These are phyloP conservation scores for Strigomonas galati DNA, from an alignment of 208 protist genomes.

Conservation along the genomic window DNA sequence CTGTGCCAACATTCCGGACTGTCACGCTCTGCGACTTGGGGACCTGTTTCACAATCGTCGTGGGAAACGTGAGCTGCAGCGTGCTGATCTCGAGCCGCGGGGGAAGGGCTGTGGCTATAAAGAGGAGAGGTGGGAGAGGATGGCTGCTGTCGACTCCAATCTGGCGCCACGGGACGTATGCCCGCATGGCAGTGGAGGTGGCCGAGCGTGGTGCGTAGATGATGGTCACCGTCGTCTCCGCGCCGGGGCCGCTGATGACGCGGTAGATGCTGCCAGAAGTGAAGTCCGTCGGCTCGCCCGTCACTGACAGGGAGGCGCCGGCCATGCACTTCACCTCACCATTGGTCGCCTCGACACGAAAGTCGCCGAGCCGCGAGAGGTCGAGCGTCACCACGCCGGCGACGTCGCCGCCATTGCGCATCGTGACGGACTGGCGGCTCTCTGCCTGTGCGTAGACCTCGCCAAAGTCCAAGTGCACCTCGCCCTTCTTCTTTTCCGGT, in stretches of 20 bases:
- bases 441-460: slow-evolving; percentile 77
- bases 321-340: slow-evolving; percentile 8
- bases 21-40: slow-evolving; percentile 38
- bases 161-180: slow-evolving; percentile 62
- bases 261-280: slow-evolving; percentile 12
- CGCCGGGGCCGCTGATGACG: slow-evolving; percentile 22
- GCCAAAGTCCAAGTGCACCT: slow-evolving; percentile 85
- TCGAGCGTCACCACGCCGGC: slow-evolving; percentile 79
- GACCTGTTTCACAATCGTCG: slow-evolving; percentile 47
- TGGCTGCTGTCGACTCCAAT: slow-evolving; percentile 68
- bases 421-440: slow-evolving; percentile 35
- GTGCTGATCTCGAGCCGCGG: slow-evolving; percentile 38
- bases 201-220: slow-evolving; percentile 17
- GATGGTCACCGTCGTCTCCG: slow-evolving; percentile 23
- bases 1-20: slow-evolving; percentile 44
- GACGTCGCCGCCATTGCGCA: slow-evolving; percentile 83
- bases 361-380: slow-evolving; percentile 38
- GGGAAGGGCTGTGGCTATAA: slow-evolving; percentile 32
- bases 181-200: slow-evolving; percentile 14
- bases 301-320: slow-evolving; percentile 18
- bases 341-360: slow-evolving; percentile 23
- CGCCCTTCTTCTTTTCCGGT: slow-evolving; percentile 45
- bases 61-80: slow-evolving; percentile 36
- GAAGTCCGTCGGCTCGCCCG: slow-evolving; percentile 12
- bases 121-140: slow-evolving; percentile 57